Percentiles rank a stretch among this genome's conserved stretches.
Conservation (phyloP, 2,329 filamentous ascomycete genomes). For the Epichloe sibirici region DNA sequence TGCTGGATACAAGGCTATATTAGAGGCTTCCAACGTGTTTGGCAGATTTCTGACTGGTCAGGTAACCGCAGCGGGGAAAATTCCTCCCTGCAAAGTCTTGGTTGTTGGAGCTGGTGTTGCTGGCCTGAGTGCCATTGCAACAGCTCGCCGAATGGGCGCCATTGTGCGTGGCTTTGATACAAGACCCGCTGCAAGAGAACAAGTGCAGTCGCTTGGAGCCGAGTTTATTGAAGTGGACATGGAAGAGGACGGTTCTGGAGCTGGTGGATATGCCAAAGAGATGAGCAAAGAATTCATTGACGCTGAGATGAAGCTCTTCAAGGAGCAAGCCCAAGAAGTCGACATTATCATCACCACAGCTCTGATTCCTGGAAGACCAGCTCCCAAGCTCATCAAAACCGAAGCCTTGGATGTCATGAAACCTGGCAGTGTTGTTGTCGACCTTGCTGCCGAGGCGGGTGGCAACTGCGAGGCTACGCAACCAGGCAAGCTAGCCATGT, state of each 20-base stretch:
- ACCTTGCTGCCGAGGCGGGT: slow-evolving; percentile 76
- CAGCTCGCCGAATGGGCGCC: slow-evolving; percentile 73
- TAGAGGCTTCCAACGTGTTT: slow-evolving; percentile 83
- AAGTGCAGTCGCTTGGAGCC: slow-evolving; percentile 80
- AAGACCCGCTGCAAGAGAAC: slow-evolving; percentile 74
- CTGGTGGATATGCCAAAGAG: slow-evolving; percentile 81
- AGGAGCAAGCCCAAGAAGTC: slow-evolving; percentile 74
- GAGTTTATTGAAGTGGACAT: slow-evolving; percentile 84
- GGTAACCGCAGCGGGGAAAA: slow-evolving; percentile 80
- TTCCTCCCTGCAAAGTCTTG: slow-evolving; percentile 79
- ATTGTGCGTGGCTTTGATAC: slow-evolving; percentile 88
- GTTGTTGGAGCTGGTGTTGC: slow-evolving; percentile 87
- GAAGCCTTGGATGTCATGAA: slow-evolving; percentile 75
- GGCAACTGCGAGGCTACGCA: slow-evolving; percentile 79
- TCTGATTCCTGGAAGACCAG: slow-evolving; percentile 74
- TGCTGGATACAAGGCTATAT: slow-evolving; percentile 81
- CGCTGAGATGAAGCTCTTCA: slow-evolving; percentile 85
- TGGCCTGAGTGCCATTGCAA: slow-evolving; percentile 77
- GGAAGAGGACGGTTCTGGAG: slow-evolving; percentile 71
- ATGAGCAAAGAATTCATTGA: slow-evolving; percentile 93
- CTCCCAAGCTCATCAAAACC: slow-evolving; percentile 74
- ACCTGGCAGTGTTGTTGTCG: slow-evolving; percentile 77
- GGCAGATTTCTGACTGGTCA: slow-evolving; percentile 82
- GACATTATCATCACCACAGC: slow-evolving; percentile 90
- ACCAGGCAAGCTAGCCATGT: slow-evolving; percentile 55